Evolutionary conservation across 2,329 filamentous ascomycete genomes (phyloP), one percentile per base, ranked within the genome.

Genomic region (Sclerotinia glacialis): DNA sequence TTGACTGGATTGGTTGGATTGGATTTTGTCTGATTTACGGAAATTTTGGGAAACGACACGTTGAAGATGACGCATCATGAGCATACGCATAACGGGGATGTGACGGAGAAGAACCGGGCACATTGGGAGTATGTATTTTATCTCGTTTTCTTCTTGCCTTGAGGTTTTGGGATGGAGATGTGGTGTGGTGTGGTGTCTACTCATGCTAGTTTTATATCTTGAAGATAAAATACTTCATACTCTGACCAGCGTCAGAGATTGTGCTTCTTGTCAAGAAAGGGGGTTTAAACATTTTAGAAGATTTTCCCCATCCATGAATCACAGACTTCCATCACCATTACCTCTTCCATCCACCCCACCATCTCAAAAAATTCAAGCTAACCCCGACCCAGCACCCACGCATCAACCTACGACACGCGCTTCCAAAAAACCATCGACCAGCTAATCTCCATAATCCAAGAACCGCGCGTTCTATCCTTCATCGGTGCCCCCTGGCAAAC

Each of bases 401-500:
- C 85, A 4, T 78, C 82, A 3, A 77, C 77, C 2, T 89, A 89
- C 72, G 86, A 90, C 71, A 73, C 77, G 49, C 83, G 82, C 67
- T 86, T 86, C 70, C 79, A 80, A 61, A 83, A 83, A 72, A 80
- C 83, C 16, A 79, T 85, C 56, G 76, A 79, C 46, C 80, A 81
- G 71, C 78, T 91, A n/a, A 81, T 83, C 28, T 76, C 81, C 9
- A 80, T 85, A 70, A 80, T 90, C 18, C 80, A 81, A 68, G 76
- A 47, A 26, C n/a, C n/a, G 2, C 42, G 76, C 5, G 81, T 82
- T 42, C 79, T 84, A 7, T 80, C 83, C 63, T 90, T 89, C 79
- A 83, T 91, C 67, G 87, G 86, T 52, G 82, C 85, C 31, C 80
- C 84, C 64, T 87, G 86, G 79, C 76, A 78, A 18, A 40, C 34